Evolutionary conservation across 768 basidiomycete genomes (phyloP), one percentile per base, ranked within the genome.

Genomic region (Trametes sanguinea): DNA sequence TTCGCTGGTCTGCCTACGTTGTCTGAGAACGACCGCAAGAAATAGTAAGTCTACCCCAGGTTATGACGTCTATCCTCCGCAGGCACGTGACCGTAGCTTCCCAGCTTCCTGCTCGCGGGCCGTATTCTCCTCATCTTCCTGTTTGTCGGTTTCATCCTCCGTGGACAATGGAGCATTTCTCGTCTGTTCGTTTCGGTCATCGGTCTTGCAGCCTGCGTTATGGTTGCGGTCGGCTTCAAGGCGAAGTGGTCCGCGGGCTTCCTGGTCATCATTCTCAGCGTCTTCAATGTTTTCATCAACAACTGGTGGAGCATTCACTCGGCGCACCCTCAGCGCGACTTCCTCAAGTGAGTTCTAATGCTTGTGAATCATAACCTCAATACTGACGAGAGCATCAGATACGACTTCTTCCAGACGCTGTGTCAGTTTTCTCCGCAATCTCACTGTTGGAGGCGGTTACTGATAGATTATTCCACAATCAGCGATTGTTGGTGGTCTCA

Each of bases 161-260:
- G 97, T 73, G 96, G 96, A 37, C 78, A 85, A 73, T 98, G 96
- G 94, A 90, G 83, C 67, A 80, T 98, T 68, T 83, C 83, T 16
- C 90, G 96, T 63, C 83, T 95, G 3, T 78, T 98, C 61, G 89
- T 98, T 54, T 94, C 94, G 22, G 80, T 98, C 62, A 76, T 98
- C 61, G 97, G 97, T 57, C 83, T 99, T 46, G 90, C 83, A 13
- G 95, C 95, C 4, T 98, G 97, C 71, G 76, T 85, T 71, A 98
- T 96, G 92, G 95, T 99, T 51, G 97, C 95, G 9, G 83, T 98
- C 63, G 97, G 97, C 47, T 98, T 98, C 87, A 98, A 98, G 78
- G 96, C 97, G 69, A 98, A 98, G 78, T 97, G 95, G 93, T 94
- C 93, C 13, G 96, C 96, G 2, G 85, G 88, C 11, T 98, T 98